phyloP scores from a whole-genome alignment of 202 grass and related monocot species.

The Carex arenaria region DNA sequence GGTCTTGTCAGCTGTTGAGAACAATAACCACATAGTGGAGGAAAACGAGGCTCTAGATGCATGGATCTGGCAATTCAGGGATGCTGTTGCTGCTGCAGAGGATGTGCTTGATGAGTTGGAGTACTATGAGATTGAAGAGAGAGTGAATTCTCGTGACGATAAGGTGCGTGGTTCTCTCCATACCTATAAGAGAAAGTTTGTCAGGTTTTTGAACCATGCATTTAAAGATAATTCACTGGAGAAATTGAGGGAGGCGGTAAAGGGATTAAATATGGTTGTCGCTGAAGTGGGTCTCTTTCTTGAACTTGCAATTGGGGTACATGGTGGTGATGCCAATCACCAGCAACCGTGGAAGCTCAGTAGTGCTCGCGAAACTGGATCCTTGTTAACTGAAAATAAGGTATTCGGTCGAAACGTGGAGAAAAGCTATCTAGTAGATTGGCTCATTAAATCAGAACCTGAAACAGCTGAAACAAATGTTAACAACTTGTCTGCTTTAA shows the following conservation, averaged over 20 bases:
- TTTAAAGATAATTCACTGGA: slow-evolving; percentile 30
- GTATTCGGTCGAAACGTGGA: slow-evolving; percentile 24
- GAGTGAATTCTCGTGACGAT: slow-evolving; percentile 10
- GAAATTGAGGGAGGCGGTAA: slow-evolving; percentile 26
- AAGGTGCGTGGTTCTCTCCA: slow-evolving; percentile 27
- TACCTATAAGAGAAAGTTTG: slow-evolving; percentile 33
- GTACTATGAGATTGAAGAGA: slow-evolving; percentile 33
- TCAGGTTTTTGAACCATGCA: slow-evolving; percentile 4
- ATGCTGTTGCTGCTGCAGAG: slow-evolving; percentile 27
- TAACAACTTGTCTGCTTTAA: slow-evolving; percentile 16
- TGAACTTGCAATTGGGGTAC: neutral
- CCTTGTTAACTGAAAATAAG: slow-evolving; percentile 9
- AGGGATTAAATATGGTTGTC: slow-evolving; percentile 27
- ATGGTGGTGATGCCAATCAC: neutral
- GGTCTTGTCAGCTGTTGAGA: slow-evolving; percentile 16
- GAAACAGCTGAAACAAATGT: neutral
- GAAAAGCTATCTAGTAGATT: neutral
- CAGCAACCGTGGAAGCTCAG: neutral
- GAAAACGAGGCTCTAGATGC: slow-evolving; percentile 15
- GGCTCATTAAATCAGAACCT: neutral
- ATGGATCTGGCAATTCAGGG: slow-evolving; percentile 30
- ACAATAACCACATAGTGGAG: neutral
- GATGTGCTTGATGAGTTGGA: slow-evolving; percentile 30
- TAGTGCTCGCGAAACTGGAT: slow-evolving; percentile 15
- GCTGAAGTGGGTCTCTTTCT: slow-evolving; percentile 20